Base-by-base conservation (phyloP, 768 basidiomycete genomes). In the Suillus cothurnatus region DNA sequence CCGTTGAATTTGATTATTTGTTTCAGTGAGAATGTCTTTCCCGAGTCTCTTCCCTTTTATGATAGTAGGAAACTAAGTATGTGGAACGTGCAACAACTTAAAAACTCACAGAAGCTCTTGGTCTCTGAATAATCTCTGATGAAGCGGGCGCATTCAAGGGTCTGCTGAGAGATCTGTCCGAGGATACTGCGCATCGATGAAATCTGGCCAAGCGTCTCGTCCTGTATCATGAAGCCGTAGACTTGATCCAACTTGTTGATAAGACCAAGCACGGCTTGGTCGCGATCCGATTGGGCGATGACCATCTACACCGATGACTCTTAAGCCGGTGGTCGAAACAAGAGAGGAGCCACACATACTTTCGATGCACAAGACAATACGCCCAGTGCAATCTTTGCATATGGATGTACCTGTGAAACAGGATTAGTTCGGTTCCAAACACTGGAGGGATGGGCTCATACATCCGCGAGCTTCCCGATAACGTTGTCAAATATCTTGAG, bases 71-170 rank as follows among this genome's bases (percentile, higher is more conserved):
- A 0, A 11, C 3, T 9, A 9, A 34, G 9, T 9, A 1, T 34
- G 34, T 34, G 28, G 1, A 8, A 43, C 3, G 41, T 8, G 41
- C 41, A 31, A 19, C 7, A 17, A 3, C 7, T 41, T 19, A 2
- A 41, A 41, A 7, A 49, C 66, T 36, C 50, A 67, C 66, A 58
- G 19, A 67, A 66, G 14, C 7, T 50, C 28, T 52, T 67, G 11
- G 11, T 61, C 17, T 34, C 64, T 1, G 65, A 47, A 34, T 67
- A 67, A 19, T 66, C 53, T 14, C 6, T 38, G 31, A 67, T 61
- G 26, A 67, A 67, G 5, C 53, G 28, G n/a, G 56, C 41, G 21
- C 64, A 67, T 41, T 67, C 57, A 2, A 45, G n/a, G 21, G 64
- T 61, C 31, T 60, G 56, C 43, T 67, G 55, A 15, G 59, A 41